These are phyloP conservation scores for Triticum timopheevii DNA, from an alignment of 176 grass and related monocot genomes.

Conservation along the genomic window DNA sequence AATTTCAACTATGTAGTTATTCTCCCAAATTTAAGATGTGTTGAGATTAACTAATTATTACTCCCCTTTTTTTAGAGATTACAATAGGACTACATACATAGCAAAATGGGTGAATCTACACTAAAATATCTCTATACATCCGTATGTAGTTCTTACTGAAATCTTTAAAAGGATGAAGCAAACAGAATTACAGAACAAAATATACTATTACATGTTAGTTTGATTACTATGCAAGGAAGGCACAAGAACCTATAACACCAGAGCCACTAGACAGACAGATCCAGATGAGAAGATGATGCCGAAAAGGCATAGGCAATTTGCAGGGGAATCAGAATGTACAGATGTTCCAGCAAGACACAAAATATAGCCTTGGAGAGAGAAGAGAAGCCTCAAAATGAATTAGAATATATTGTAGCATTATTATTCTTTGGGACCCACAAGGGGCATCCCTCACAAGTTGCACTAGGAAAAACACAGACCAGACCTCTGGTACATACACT, in stretches of 20 bases:
- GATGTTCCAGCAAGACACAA: slow-evolving; percentile 14
- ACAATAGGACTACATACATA: too few relatives aligned
- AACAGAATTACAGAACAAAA: neutral
- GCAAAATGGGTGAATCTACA: too few relatives aligned
- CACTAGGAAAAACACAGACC: slow-evolving; percentile 57
- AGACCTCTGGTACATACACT: slow-evolving; percentile 75
- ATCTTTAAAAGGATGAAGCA: neutral
- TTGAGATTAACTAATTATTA: too few relatives aligned
- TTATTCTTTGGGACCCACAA: slow-evolving; percentile 43
- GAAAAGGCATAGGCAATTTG: slow-evolving; percentile 21
- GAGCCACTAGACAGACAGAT: slow-evolving; percentile 13
- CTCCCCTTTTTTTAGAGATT: neutral
- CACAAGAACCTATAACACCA: slow-evolving; percentile 13
- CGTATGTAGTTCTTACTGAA: too few relatives aligned
- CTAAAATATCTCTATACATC: too few relatives aligned
- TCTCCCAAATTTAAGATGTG: neutral
- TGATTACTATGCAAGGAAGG: slow-evolving; percentile 9
- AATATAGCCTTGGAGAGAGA: neutral
- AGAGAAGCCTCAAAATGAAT: slow-evolving; percentile 34
- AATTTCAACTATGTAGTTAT: neutral
- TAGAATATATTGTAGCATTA: slow-evolving; percentile 58
- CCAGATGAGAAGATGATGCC: slow-evolving; percentile 16
- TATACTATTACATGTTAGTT: neutral
- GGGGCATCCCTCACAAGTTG: slow-evolving; percentile 53
- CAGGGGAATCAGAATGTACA: slow-evolving; percentile 44